A percentile compares a stretch with the other conserved stretches of the same genome.
phyloP scores from a whole-genome alignment of 768 basidiomycete species.

The Melanogaster broomeanus region DNA sequence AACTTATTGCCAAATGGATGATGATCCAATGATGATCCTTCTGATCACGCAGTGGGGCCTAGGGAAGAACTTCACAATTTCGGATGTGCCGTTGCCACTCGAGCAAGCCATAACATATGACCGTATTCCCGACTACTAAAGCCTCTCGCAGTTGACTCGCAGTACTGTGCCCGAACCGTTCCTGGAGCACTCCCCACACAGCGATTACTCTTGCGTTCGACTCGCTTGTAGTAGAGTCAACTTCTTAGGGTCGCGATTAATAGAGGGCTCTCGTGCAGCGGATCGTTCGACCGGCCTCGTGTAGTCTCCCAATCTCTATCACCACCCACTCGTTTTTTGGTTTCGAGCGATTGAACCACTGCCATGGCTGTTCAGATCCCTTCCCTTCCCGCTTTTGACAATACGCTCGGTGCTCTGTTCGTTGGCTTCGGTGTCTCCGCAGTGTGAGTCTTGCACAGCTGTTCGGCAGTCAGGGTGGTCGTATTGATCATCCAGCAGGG shows the following conservation, averaged over 20 bases:
- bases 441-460: slow-evolving; percentile 20
- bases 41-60: no score
- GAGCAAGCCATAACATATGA: background rate
- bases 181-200: background rate
- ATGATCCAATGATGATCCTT: no score
- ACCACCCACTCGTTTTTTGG: background rate
- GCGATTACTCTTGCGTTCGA: slow-evolving; percentile 3
- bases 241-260: slow-evolving; percentile 6
- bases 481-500: slow-evolving; percentile 34
- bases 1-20: no score
- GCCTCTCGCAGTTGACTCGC: background rate
- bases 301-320: background rate
- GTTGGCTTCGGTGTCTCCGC: slow-evolving; percentile 56
- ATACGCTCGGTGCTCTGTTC: slow-evolving; percentile 62
- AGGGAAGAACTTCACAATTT: no score
- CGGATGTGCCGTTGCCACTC: no score
- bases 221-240: background rate
- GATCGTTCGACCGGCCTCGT: slow-evolving; percentile 6
- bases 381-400: slow-evolving; percentile 29
- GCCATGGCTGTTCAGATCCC: slow-evolving; percentile 7
- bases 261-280: no score
- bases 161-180: background rate
- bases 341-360: slow-evolving; percentile 2
- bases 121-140: no score
- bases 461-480: background rate